Evolutionary conservation across 2,329 filamentous ascomycete species (phyloP).

Genomic region (Venturia effusa): DNA sequence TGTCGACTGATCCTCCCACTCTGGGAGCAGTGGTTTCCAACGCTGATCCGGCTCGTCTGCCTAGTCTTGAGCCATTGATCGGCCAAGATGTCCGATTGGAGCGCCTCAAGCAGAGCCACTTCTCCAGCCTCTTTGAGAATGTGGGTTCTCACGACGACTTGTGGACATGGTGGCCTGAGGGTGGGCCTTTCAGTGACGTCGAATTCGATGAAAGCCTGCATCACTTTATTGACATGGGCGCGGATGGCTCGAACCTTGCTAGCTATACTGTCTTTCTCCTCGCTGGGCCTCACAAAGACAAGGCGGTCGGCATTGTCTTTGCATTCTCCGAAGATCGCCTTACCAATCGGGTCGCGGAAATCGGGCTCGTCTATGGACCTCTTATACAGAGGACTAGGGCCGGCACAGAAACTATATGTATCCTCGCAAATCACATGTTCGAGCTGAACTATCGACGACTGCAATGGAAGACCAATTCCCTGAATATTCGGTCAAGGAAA

Average conservation of each 20-base stretch:
- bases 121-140: background rate
- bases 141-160: constrained; percentile 1
- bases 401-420: constrained; percentile 46
- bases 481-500: constrained; percentile 43
- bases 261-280: background rate
- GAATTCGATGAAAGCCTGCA: background rate
- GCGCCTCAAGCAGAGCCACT: background rate
- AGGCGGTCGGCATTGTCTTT: background rate
- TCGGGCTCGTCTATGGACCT: background rate
- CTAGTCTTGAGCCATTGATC: background rate
- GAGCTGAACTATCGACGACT: constrained; percentile 45
- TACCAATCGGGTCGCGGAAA: constrained; percentile 1
- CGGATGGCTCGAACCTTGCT: background rate
- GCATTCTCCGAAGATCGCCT: background rate
- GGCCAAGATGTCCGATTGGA: background rate
- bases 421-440: constrained; percentile 45
- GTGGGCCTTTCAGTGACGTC: background rate
- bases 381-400: background rate
- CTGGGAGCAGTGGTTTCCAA: background rate
- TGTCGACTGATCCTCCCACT: background rate
- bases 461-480: constrained; percentile 53
- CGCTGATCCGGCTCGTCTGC: background rate
- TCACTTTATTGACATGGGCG: background rate
- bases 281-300: background rate
- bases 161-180: constrained; percentile 1